These are phyloP conservation scores for Globisporangium uncinulatum DNA, from an alignment of 352 stramenopile species.

Conservation along the genomic window DNA sequence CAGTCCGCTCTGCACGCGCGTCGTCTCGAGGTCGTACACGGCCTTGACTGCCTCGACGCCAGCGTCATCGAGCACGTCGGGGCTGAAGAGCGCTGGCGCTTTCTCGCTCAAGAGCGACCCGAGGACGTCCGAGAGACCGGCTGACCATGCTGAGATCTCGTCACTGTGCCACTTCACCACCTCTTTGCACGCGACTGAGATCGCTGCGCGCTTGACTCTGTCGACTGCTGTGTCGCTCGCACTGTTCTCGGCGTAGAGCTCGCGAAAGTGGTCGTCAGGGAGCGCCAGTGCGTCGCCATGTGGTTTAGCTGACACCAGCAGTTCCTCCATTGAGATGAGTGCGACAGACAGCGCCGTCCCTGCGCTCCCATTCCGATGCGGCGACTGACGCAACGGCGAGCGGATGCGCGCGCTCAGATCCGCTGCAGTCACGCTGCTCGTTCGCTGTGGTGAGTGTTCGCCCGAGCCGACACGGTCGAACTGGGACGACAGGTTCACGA, in stretches of 20 bases:
- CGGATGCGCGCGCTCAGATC: conserved; percentile 12
- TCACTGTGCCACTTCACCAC: conserved; percentile 37
- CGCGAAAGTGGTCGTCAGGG: conserved; percentile 9
- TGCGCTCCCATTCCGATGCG: conserved; percentile 1
- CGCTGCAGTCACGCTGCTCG: conserved; percentile 7
- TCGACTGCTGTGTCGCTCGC: conserved; percentile 8
- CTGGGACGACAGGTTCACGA: conserved; percentile 67
- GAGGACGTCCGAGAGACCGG: conserved; percentile 35
- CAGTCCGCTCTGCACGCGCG: conserved; percentile 48
- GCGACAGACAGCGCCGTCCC: not conserved
- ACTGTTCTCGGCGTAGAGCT: conserved; percentile 5
- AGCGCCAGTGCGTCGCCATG: conserved; percentile 14
- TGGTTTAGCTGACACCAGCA: conserved; percentile 29
- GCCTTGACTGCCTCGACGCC: conserved; percentile 32
- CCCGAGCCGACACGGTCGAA: conserved; percentile 58
- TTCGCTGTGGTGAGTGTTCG: conserved; percentile 6
- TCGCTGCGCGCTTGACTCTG: conserved; percentile 30
- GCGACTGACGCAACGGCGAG: conserved; percentile 11
- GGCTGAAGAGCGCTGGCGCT: conserved; percentile 35
- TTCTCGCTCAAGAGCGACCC: conserved; percentile 39
- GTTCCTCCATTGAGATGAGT: conserved; percentile 36
- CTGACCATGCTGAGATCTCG: conserved; percentile 48
- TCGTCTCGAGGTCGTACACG: conserved; percentile 38
- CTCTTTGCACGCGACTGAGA: conserved; percentile 29
- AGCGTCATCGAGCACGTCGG: conserved; percentile 25